Evolutionary conservation across 352 stramenopile genomes (phyloP).

Genomic region (Phytophthora syringae): DNA sequence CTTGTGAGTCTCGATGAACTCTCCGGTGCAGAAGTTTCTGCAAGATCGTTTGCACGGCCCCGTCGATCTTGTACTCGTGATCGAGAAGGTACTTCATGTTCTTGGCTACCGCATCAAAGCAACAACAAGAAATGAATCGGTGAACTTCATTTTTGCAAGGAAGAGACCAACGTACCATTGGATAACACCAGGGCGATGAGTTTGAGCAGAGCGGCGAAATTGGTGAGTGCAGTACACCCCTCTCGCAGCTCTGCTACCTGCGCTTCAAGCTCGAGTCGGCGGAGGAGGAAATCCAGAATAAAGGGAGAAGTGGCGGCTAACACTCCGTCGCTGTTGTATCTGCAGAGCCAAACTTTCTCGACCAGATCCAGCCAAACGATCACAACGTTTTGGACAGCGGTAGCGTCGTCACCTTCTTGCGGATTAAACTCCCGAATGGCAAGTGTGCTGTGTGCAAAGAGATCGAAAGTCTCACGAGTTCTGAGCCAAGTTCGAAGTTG

Average conservation of each 20-base stretch:
- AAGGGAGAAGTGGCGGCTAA: constrained; percentile 19
- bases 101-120: constrained; percentile 19
- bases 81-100: constrained; percentile 21
- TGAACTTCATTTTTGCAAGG: neutral
- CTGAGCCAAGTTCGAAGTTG: constrained; percentile 16
- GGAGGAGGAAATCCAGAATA: constrained; percentile 28
- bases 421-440: neutral
- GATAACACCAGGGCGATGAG: constrained; percentile 26
- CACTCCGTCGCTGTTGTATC: constrained; percentile 42
- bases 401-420: constrained; percentile 4
- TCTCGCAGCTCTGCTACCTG: neutral
- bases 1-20: neutral
- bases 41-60: constrained; percentile 9
- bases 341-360: constrained; percentile 37
- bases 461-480: constrained; percentile 27
- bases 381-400: constrained; percentile 14
- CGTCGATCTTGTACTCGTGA: constrained; percentile 25
- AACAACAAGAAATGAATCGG: neutral
- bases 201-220: constrained; percentile 22
- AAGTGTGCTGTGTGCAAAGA: constrained; percentile 17
- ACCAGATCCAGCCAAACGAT: constrained; percentile 39
- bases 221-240: neutral
- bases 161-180: constrained; percentile 25
- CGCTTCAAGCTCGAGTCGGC: constrained; percentile 15
- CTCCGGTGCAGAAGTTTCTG: constrained; percentile 8